Percentiles rank a stretch among this genome's conserved stretches.
These are phyloP conservation scores for Curvularia verruculosa DNA, from an alignment of 2,329 filamentous ascomycete species.

Conservation along the genomic window DNA sequence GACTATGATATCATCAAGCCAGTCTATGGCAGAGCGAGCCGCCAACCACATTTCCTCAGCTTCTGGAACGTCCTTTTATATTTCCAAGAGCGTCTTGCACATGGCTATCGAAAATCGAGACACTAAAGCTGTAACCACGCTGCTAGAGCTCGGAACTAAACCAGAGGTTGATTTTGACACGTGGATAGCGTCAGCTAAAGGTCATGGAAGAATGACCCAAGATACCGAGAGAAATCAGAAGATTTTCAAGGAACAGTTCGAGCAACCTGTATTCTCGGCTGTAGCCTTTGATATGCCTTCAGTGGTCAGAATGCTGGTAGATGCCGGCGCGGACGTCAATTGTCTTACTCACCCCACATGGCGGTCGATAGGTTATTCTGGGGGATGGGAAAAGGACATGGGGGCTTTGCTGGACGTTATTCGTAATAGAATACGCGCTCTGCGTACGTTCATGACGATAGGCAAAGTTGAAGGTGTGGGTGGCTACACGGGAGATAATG, in stretches of 20 bases:
- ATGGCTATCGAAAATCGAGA: constrained; percentile 53
- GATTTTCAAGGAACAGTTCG: constrained; percentile 55
- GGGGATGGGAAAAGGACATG: constrained; percentile 48
- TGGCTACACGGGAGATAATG: not conserved
- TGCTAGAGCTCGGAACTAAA: constrained; percentile 68
- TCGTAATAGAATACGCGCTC: constrained; percentile 55
- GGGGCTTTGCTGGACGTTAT: constrained; percentile 67
- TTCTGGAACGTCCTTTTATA: too few relatives aligned
- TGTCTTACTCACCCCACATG: constrained; percentile 56
- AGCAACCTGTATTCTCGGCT: constrained; percentile 73
- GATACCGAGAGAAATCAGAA: constrained; percentile 56
- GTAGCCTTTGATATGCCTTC: constrained; percentile 58
- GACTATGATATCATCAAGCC: constrained; percentile 65
- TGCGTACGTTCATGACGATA: constrained; percentile 17
- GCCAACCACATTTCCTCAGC: constrained; percentile 67
- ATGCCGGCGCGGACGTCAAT: constrained; percentile 70
- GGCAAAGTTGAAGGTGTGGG: constrained; percentile 11
- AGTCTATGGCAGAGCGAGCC: constrained; percentile 65
- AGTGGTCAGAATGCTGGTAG: constrained; percentile 64
- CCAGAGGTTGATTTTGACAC: constrained; percentile 57
- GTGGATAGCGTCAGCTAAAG: constrained; percentile 65
- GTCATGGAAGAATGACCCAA: constrained; percentile 48
- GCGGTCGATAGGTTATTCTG: constrained; percentile 21
- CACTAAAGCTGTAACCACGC: constrained; percentile 19
- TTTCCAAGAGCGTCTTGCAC: constrained; percentile 62